Base-by-base conservation (phyloP, 148 eudicot genomes). In the Simmondsia chinensis region DNA sequence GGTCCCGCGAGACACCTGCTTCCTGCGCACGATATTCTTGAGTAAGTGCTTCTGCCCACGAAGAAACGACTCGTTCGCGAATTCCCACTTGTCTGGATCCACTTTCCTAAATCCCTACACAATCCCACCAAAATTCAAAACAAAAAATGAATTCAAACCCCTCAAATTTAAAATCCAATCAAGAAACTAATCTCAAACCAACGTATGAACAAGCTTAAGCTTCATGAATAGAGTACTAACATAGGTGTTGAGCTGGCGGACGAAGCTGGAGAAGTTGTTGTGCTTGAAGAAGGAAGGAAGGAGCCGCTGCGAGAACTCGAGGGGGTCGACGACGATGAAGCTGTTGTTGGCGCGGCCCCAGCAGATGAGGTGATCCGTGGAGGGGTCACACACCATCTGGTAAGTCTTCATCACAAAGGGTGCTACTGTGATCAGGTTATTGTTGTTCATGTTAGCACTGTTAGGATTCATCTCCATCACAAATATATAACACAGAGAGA, bases 191-290 rank as follows among this genome's bases (percentile, higher is more conserved):
- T n/a, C n/a, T n/a, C n/a, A n/a, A n/a, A n/a, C n/a, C n/a, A n/a
- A n/a, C n/a, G n/a, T n/a, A n/a, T n/a, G n/a, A n/a, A n/a, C n/a
- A n/a, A n/a, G n/a, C n/a, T n/a, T n/a, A n/a, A n/a, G n/a, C n/a
- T n/a, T n/a, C n/a, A n/a, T n/a, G n/a, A n/a, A n/a, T n/a, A n/a
- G 13, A 6, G n/a, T 6, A 61, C 89, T 56, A 52, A 86, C 95
- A 58, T 86, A 86, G 12, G 95, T 81, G 40, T 81, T 86, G 69
- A 86, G 87, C 24, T 86, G 96, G 13, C 93, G 96, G 55, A 86
- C 75, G 43, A 86, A 86, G 66, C 96, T 86, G 3, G 95, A 86
- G 76, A 86, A 86, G 46, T 86, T 86, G 59, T 65, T 70, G 55
- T 86, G 95, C 61, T 86, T 86, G 78, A 86, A 86, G 57, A 50